phyloP scores from a whole-genome alignment of 192 early-diverging fungal species.

The Umbelopsis vinacea region DNA sequence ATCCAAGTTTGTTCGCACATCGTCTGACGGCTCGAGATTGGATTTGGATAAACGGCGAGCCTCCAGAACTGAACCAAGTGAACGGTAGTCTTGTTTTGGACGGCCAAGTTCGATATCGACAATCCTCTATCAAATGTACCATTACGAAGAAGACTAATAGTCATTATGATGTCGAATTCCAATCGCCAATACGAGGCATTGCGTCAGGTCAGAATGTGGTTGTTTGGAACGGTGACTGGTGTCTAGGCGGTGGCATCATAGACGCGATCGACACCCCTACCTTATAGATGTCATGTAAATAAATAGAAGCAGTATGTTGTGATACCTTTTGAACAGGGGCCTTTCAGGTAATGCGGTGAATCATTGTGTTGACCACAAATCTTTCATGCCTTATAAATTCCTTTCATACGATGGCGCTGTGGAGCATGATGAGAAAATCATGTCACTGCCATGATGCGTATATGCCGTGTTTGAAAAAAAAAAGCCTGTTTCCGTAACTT shows the following conservation, averaged over 20 bases:
- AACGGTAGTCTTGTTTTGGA: slow-evolving; percentile 25
- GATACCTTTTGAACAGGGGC: too few relatives aligned
- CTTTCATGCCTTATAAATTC: too few relatives aligned
- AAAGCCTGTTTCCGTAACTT: background rate
- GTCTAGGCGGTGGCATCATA: slow-evolving; percentile 49
- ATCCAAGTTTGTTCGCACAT: slow-evolving; percentile 21
- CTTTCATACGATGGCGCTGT: too few relatives aligned
- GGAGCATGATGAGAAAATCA: too few relatives aligned
- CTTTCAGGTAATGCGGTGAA: too few relatives aligned
- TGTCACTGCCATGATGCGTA: background rate
- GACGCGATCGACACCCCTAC: slow-evolving; percentile 26
- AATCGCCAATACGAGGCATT: slow-evolving; percentile 43
- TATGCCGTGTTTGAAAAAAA: background rate
- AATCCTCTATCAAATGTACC: slow-evolving; percentile 49
- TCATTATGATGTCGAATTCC: slow-evolving; percentile 35
- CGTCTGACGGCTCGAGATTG: slow-evolving; percentile 38
- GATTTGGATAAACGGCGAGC: slow-evolving; percentile 52
- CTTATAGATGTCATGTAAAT: background rate
- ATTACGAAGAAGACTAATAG: slow-evolving; percentile 25
- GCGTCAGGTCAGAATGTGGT: slow-evolving; percentile 49
- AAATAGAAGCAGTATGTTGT: background rate
- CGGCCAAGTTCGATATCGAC: slow-evolving; percentile 66
- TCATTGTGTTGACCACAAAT: too few relatives aligned
- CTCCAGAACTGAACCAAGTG: slow-evolving; percentile 3
- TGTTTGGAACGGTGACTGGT: slow-evolving; percentile 50